Evolutionary conservation across 768 basidiomycete genomes (phyloP), one percentile per base, ranked within the genome.

Genomic region (Russula dissimulans): DNA sequence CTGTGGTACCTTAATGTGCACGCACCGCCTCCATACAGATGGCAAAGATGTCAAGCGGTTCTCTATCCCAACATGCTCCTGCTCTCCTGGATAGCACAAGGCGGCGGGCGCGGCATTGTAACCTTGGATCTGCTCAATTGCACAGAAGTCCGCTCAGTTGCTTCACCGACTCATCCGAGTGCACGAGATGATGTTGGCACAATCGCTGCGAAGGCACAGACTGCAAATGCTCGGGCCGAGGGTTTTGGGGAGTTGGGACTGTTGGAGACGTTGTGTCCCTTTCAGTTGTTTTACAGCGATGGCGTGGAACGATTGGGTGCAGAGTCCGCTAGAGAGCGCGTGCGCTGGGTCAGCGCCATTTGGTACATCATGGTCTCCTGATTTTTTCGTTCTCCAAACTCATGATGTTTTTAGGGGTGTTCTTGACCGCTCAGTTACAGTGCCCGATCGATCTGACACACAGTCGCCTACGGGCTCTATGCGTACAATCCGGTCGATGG

Each of bases 1-100:
- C 73, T 97, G 0, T 95, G 91, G 87, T 97, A 93, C 69, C 81
- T 97, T 56, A 95, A 97, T 58, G 94, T 95, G 0, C 94, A 97
- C 67, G 86, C 87, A 0, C 69, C 81, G 4, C 83, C 86, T 22
- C 88, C 89, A 0, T 93, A 85, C 71, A 74, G 78, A 60, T 91
- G 88, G 89, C 82, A 85, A 73, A 79, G 90, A 63, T 93, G 83
- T 67, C 89, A 89, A 69, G 91, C 86, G 0, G 77, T 91, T 48
- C 77, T 89, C 1, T 95, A 89, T 68, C 90, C 83, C n/a, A 82
- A 89, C 63, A 85, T 89, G 74, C 78, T 97, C 3, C 74, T 94
- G 2, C 78, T 97, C 3, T 90, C 89, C 10, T 97, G 94, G 94
- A 78, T 90, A 57, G 86, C 89, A 5, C 81, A 87, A 1, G 86